These are phyloP conservation scores for Blumeriella jaapii DNA, from an alignment of 2,329 filamentous ascomycete species.

Conservation along the genomic window DNA sequence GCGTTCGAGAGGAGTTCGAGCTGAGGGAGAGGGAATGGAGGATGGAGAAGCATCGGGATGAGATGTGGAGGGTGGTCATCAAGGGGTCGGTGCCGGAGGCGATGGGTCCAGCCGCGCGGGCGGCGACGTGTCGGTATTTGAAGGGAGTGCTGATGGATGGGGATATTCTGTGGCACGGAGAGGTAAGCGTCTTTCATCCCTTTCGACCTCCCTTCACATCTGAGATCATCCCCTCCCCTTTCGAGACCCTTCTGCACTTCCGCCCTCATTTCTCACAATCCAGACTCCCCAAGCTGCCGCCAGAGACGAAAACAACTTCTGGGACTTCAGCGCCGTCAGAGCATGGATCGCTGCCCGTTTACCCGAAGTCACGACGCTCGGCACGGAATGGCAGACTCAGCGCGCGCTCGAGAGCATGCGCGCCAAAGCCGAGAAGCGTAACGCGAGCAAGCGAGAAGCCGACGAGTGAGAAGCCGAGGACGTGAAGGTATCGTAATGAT, in stretches of 20 bases:
- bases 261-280: no score
- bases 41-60: constrained; percentile 30
- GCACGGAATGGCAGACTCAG: constrained; percentile 23
- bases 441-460: no score
- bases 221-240: no score
- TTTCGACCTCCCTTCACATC: no score
- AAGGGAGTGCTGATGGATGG: constrained; percentile 39
- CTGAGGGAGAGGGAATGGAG: constrained; percentile 32
- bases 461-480: neutral
- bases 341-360: constrained; percentile 33
- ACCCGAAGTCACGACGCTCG: constrained; percentile 29
- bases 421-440: constrained; percentile 13
- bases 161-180: constrained; percentile 27
- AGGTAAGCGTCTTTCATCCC: no score
- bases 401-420: constrained; percentile 11
- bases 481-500: neutral
- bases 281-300: constrained; percentile 27
- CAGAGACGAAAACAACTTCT: constrained; percentile 32
- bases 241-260: no score
- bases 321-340: constrained; percentile 31
- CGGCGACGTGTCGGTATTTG: constrained; percentile 31
- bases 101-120: constrained; percentile 17
- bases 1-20: constrained; percentile 34
- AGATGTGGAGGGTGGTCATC: constrained; percentile 37
- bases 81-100: constrained; percentile 29